A percentile compares a stretch with the other conserved stretches of the same genome.
These are phyloP conservation scores for Ziziphus jujuba DNA, from an alignment of 306 rosid species.

Conservation along the genomic window DNA sequence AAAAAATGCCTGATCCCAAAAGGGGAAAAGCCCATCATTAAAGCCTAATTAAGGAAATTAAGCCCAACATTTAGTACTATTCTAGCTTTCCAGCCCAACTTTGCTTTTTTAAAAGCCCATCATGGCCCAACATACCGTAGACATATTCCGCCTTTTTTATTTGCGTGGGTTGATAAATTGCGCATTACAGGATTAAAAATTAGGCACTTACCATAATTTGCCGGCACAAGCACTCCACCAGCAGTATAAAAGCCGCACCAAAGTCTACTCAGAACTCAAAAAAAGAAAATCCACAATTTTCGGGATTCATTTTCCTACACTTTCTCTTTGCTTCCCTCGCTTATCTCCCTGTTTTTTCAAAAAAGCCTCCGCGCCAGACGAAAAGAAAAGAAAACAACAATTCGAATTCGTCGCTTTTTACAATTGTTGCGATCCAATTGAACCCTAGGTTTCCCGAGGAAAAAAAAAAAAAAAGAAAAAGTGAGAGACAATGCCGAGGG, in stretches of 20 bases:
- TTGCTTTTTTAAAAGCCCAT: no score
- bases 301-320: slow-evolving; percentile 9
- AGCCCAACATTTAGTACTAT: no score
- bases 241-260: not conserved
- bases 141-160: no score
- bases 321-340: slow-evolving; percentile 9
- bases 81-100: no score
- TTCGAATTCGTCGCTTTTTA: not conserved
- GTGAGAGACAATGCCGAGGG: slow-evolving; percentile 72
- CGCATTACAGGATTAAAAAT: no score
- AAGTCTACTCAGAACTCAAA: not conserved
- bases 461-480: no score
- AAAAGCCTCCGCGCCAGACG: no score
- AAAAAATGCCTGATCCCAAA: no score
- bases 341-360: not conserved
- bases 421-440: not conserved
- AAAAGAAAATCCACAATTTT: not conserved
- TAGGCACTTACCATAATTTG: not conserved
- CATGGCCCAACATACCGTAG: no score
- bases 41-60: no score
- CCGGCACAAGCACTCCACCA: not conserved
- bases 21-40: no score
- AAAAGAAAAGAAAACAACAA: not conserved
- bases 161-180: no score
- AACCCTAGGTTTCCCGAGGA: slow-evolving; percentile 59